Base-by-base conservation (phyloP, 2,329 filamentous ascomycete genomes). In the Colletotrichum nymphaeae region DNA sequence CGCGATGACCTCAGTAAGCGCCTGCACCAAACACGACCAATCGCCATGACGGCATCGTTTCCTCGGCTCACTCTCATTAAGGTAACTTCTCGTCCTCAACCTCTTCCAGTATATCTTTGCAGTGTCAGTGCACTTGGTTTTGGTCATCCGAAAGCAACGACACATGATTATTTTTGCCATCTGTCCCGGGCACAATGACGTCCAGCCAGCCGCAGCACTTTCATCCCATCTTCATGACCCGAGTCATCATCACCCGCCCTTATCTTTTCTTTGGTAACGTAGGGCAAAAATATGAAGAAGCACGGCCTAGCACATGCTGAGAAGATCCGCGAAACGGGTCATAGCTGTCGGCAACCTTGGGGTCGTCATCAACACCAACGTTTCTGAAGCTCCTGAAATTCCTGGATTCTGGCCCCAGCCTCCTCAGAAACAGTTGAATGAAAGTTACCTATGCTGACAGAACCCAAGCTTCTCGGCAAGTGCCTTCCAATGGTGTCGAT, bases 1-100 rank as follows among this genome's bases (percentile, higher is more conserved):
- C 28, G 24, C 16, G 55, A 11, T 72, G 52, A 55, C 56, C 49
- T 63, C 58, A 53, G 35, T 68, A 72, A 69, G 49, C 69, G 49
- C 58, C 56, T 37, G 16, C 57, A 16, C 35, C 35, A 5, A 42
- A 30, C 11, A 56, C 62, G 6, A 26, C 37, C 55, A 37, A 66
- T 37, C 19, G 30, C 53, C 24, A 57, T 5, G 24, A 56, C 53
- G 12, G 26, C 42, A 49, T 49, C 42, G 9, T 19, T 49, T 22
- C 42, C 42, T 22, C 19, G 19, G 42, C 19, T 49, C 42, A n/a
- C 19, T 22, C 42, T 22, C 28, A 12, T 37, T 2, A 3, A 28
- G 46, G 19, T 14, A 24, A 22, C 9, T 63, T 30, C n/a, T 52
- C 42, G 42, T 49, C 42, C 42, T 49, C 30, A 4, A 28, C 26